Conservation (phyloP, 148 eudicot species). For the Agrostemma githago region DNA sequence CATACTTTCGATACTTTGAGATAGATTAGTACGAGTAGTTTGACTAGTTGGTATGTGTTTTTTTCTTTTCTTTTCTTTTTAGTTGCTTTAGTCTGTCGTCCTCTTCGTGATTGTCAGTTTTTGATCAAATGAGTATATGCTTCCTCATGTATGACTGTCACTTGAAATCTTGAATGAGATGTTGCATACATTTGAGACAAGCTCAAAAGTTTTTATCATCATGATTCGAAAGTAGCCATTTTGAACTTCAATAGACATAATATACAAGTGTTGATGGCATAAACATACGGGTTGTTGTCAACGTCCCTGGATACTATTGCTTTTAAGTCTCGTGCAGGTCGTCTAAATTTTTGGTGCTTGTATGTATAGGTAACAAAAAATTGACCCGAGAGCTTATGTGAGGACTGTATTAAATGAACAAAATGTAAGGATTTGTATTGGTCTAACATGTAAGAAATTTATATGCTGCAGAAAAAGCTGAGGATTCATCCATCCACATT, state of each 20-base stretch:
- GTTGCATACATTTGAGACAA: neutral
- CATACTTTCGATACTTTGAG: neutral
- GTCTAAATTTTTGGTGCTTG: neutral
- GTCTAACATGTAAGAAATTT: neutral
- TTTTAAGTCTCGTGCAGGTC: neutral
- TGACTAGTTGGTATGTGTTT: neutral
- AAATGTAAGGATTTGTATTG: neutral
- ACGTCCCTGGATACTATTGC: neutral
- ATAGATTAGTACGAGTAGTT: no score
- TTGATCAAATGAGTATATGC: neutral
- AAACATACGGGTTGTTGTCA: neutral
- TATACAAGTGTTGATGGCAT: neutral
- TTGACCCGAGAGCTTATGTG: neutral
- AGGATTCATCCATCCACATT: constrained; percentile 80
- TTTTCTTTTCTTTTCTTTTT: neutral
- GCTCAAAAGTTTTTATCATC: neutral
- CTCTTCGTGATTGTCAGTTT: neutral
- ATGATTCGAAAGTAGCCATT: neutral
- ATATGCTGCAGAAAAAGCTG: constrained; percentile 49
- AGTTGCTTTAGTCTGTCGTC: neutral
- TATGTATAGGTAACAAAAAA: neutral
- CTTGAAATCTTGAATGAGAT: neutral
- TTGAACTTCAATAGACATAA: neutral
- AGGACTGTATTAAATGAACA: neutral
- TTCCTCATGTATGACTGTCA: neutral